phyloP scores from a whole-genome alignment of 192 early-diverging fungal species.

The Mortierella claussenii region DNA sequence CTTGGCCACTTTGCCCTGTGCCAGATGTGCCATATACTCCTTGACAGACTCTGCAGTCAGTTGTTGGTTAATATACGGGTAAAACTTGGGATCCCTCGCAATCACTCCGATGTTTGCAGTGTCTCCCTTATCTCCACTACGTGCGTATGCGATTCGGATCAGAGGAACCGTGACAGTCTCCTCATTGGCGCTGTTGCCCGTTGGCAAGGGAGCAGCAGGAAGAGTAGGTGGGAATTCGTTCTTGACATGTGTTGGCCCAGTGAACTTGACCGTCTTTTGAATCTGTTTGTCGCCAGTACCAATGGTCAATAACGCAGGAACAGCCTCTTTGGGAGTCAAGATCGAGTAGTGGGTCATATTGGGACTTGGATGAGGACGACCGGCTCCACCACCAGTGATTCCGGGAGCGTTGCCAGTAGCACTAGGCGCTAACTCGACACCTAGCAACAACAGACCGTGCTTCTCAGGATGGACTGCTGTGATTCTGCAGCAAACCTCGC shows the following conservation, averaged over 20 bases:
- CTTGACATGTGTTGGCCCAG: constrained; percentile 44
- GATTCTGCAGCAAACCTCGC: constrained; percentile 53
- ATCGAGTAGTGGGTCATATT: constrained; percentile 72
- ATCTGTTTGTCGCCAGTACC: constrained; percentile 42
- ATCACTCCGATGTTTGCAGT: constrained; percentile 70
- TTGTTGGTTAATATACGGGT: constrained; percentile 62
- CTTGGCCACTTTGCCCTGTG: constrained; percentile 65
- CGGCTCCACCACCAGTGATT: constrained; percentile 60
- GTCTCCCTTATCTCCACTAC: constrained; percentile 76
- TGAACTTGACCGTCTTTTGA: constrained; percentile 16
- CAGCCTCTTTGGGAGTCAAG: constrained; percentile 60
- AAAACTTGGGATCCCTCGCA: constrained; percentile 66
- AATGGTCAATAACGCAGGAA: constrained; percentile 54
- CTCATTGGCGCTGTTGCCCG: constrained; percentile 9
- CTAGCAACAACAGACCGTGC: constrained; percentile 36
- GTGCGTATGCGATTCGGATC: constrained; percentile 67
- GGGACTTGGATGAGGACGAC: constrained; percentile 65
- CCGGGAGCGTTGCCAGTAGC: constrained; percentile 57
- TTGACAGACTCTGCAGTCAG: constrained; percentile 62
- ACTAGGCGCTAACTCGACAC: constrained; percentile 45
- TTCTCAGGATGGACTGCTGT: constrained; percentile 46
- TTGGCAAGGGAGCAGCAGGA: constrained; percentile 15
- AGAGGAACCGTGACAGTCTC: constrained; percentile 59
- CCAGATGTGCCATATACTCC: constrained; percentile 68
- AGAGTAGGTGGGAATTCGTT: constrained; percentile 43